Conservation (phyloP, 208 protist genomes). For the Porcisia deanei region DNA sequence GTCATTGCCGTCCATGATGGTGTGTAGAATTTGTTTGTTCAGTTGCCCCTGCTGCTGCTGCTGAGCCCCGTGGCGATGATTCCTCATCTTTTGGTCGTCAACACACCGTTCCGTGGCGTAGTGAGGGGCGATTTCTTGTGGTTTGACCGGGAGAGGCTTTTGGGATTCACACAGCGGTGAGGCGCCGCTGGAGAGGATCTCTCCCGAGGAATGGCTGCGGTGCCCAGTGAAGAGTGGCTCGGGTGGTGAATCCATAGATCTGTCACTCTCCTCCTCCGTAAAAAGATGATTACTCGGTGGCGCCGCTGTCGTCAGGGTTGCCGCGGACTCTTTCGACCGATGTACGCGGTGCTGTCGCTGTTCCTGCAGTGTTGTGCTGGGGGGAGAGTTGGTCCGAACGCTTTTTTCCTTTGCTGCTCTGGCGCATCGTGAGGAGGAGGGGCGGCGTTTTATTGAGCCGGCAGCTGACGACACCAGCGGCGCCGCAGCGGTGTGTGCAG, state of each 20-base stretch:
- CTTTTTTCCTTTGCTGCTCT: neutral
- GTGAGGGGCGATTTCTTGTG: neutral
- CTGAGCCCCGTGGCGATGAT: slow-evolving; percentile 4
- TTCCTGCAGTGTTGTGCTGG: neutral
- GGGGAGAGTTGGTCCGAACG: neutral
- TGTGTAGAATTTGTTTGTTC: neutral
- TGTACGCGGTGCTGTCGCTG: neutral
- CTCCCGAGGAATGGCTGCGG: slow-evolving; percentile 6
- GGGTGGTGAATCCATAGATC: slow-evolving; percentile 11
- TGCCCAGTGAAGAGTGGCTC: slow-evolving; percentile 12
- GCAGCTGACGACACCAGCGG: neutral
- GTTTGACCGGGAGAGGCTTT: neutral
- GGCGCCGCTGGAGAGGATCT: slow-evolving; percentile 3
- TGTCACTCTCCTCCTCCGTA: slow-evolving; percentile 10
- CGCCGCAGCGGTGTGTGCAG: slow-evolving; percentile 6
- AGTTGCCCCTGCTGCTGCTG: neutral
- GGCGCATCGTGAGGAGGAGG: slow-evolving; percentile 2
- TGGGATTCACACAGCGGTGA: neutral
- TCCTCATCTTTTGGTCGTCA: slow-evolving; percentile 7
- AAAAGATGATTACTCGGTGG: slow-evolving; percentile 9
- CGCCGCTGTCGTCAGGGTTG: neutral
- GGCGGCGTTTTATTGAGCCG: neutral
- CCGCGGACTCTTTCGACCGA: slow-evolving; percentile 13
- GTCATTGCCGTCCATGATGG: neutral
- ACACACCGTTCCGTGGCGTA: slow-evolving; percentile 1